These are phyloP conservation scores for Paulownia fortunei DNA, from an alignment of 257 asterid species.

Conservation along the genomic window DNA sequence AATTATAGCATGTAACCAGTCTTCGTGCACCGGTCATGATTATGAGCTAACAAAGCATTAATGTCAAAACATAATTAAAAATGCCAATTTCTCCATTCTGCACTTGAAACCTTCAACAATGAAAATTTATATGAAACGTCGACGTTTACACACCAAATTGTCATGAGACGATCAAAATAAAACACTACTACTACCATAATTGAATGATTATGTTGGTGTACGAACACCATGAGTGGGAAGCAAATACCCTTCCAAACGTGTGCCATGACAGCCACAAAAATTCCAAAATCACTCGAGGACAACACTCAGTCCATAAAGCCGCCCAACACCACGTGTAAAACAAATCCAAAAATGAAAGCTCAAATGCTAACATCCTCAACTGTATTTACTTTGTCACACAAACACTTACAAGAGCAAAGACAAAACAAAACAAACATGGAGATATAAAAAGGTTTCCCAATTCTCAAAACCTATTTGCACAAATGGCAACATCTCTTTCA, in stretches of 20 bases:
- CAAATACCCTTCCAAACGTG: conserved; percentile 9
- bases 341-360: conserved; percentile 19
- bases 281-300: conserved; percentile 37
- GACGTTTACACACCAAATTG: no score
- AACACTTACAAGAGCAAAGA: background rate
- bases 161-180: no score
- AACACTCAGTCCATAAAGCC: conserved; percentile 47
- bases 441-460: background rate
- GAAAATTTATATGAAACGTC: no score
- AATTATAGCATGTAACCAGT: background rate
- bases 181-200: no score
- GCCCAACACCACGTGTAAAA: conserved; percentile 43
- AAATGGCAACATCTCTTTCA: conserved; percentile 59
- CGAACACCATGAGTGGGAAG: background rate
- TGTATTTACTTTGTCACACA: background rate
- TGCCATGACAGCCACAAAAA: conserved; percentile 2
- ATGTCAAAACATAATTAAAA: background rate
- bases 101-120: no score
- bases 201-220: background rate
- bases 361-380: background rate
- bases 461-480: conserved; percentile 22
- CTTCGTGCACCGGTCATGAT: conserved; percentile 1
- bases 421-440: background rate
- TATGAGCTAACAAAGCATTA: background rate
- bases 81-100: background rate